Percentiles rank a stretch among this genome's conserved stretches.
phyloP scores from a whole-genome alignment of 2,329 filamentous ascomycete species.

The Zymoseptoria pseudotritici region DNA sequence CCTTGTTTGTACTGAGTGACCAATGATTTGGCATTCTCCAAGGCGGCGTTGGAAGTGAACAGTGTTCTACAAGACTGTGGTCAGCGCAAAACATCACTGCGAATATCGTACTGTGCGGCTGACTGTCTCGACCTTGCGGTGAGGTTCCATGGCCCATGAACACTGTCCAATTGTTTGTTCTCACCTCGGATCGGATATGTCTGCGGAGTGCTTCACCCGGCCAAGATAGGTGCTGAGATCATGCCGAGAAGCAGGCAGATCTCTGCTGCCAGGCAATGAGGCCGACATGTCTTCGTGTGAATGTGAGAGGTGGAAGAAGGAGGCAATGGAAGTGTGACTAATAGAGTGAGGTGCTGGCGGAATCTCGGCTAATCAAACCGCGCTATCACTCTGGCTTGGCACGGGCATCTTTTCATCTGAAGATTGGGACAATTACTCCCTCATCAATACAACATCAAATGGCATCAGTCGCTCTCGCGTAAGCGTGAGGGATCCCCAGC shows the following conservation, averaged over 20 bases:
- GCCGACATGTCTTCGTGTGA: conserved; percentile 47
- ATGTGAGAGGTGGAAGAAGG: neutral
- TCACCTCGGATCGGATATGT: conserved; percentile 93
- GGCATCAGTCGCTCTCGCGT: neutral
- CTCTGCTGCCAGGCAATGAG: conserved; percentile 59
- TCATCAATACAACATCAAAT: neutral
- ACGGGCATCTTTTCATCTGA: neutral
- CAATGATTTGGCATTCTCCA: conserved; percentile 78
- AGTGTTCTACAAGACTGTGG: conserved; percentile 61
- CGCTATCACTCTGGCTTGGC: neutral
- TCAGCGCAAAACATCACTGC: neutral
- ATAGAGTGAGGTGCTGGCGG: neutral
- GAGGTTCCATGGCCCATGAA: neutral
- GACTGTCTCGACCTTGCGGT: neutral
- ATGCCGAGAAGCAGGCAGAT: conserved; percentile 86
- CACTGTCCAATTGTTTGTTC: conserved; percentile 27
- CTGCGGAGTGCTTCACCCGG: conserved; percentile 78
- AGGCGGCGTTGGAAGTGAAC: conserved; percentile 66
- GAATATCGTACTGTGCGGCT: neutral
- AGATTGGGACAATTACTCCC: neutral
- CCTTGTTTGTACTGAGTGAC: conserved; percentile 83
- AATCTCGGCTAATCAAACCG: neutral
- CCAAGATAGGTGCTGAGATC: conserved; percentile 93
- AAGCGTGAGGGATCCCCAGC: too few species aligned
- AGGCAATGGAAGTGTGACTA: neutral